Evolutionary conservation across 805 yeast genomes (phyloP).

Genomic region (Saccharomycopsis amapae): DNA sequence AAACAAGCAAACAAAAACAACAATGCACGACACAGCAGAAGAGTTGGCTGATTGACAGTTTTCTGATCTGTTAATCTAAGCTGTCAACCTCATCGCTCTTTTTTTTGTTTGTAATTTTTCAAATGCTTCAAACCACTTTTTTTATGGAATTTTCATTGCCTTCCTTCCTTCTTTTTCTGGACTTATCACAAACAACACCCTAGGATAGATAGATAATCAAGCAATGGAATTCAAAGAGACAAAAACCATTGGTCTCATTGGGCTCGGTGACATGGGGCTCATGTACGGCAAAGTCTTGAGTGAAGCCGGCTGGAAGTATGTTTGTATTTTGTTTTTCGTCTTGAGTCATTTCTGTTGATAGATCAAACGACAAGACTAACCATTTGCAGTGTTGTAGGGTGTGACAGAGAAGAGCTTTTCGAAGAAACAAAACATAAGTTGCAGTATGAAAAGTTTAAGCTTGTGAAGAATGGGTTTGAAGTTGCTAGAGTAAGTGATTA

Average conservation of each 20-base stretch:
- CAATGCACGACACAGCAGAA: too few relatives aligned
- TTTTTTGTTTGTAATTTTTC: not conserved
- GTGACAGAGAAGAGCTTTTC: conserved; percentile 68
- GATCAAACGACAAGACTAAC: too few relatives aligned
- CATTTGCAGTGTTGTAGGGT: conserved; percentile 56
- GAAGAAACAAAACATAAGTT: conserved; percentile 38
- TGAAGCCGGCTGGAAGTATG: conserved; percentile 69
- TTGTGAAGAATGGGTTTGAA: conserved; percentile 71
- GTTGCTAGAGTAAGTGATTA: conserved; percentile 80
- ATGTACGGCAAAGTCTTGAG: conserved; percentile 75
- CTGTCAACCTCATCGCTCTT: not conserved
- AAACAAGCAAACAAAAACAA: too few relatives aligned
- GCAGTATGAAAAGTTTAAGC: conserved; percentile 39
- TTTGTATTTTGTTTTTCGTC: not conserved
- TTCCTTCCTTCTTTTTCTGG: not conserved
- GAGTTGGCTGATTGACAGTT: too few relatives aligned
- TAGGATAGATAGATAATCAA: not conserved
- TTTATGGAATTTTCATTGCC: not conserved
- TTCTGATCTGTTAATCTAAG: too few relatives aligned
- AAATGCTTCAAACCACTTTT: not conserved
- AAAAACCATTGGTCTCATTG: conserved; percentile 81
- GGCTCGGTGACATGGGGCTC: conserved; percentile 95
- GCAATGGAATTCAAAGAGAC: conserved; percentile 25
- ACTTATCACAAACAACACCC: not conserved
- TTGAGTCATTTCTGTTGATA: too few relatives aligned